Percentiles rank a stretch among this genome's conserved stretches.
These are phyloP conservation scores for Aspergillus taichungensis DNA, from an alignment of 495 filamentous ascomycete genomes.

Conservation along the genomic window DNA sequence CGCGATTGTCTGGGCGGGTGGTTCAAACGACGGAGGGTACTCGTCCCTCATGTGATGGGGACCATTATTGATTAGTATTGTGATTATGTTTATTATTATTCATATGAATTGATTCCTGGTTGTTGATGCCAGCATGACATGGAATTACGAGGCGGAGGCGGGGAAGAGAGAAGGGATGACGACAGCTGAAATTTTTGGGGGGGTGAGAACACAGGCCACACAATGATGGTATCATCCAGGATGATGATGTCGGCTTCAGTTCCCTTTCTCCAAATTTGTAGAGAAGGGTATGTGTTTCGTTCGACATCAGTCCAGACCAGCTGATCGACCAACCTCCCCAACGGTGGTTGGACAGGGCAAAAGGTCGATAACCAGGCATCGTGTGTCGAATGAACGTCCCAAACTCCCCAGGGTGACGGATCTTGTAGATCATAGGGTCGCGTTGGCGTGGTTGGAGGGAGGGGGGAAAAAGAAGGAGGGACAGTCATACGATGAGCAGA, in stretches of 20 bases:
- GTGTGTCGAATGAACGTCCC: too few species aligned
- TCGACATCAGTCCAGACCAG: constrained; percentile 16
- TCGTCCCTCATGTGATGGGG: constrained; percentile 1
- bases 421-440: too few species aligned
- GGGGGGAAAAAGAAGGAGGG: too few species aligned
- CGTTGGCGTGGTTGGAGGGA: too few species aligned
- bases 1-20: constrained; percentile 3
- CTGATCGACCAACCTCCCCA: constrained; percentile 12
- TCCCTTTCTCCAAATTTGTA: constrained; percentile 11
- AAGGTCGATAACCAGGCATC: neutral
- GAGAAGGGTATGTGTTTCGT: constrained; percentile 3
- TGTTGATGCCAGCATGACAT: too few species aligned
- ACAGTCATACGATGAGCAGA: neutral
- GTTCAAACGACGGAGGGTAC: neutral
- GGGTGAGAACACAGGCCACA: neutral
- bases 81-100: too few species aligned
- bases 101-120: too few species aligned
- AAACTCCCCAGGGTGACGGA: too few species aligned
- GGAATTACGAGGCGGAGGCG: too few species aligned
- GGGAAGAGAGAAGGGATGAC: too few species aligned
- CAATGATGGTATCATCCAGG: constrained; percentile 8
- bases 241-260: constrained; percentile 1
- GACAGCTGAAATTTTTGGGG: too few species aligned
- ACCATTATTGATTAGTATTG: neutral
- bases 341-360: constrained; percentile 9